Percentiles rank a stretch among this genome's conserved stretches.
Evolutionary conservation across 805 yeast genomes (phyloP).

Genomic region (Ogataea methylovora): DNA sequence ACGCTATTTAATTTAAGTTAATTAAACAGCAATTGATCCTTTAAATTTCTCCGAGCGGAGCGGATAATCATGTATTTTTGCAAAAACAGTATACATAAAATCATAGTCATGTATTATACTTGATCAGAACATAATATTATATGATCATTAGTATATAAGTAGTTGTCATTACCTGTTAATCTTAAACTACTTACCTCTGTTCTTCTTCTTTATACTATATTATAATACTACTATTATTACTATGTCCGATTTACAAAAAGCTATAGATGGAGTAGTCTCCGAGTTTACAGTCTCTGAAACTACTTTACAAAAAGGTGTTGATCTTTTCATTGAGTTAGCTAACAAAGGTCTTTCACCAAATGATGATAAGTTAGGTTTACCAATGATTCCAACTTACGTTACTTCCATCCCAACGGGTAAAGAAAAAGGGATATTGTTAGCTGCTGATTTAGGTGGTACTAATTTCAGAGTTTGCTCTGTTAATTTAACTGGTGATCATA

Average conservation of each 20-base stretch:
- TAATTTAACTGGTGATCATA: conserved; percentile 63
- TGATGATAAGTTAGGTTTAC: conserved; percentile 42
- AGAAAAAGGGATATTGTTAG: conserved; percentile 76
- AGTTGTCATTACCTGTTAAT: too few relatives aligned
- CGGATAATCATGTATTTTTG: too few relatives aligned
- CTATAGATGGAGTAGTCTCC: conserved; percentile 12
- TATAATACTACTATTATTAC: neutral
- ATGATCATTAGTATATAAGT: too few relatives aligned
- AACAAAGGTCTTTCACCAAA: conserved; percentile 47
- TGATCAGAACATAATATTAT: too few relatives aligned
- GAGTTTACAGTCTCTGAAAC: conserved; percentile 20
- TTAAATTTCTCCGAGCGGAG: too few relatives aligned
- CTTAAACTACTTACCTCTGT: too few relatives aligned
- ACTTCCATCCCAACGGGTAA: conserved; percentile 79
- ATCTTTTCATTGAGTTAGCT: conserved; percentile 53
- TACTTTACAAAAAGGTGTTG: conserved; percentile 38
- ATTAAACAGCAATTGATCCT: too few relatives aligned
- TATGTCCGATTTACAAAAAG: conserved; percentile 1
- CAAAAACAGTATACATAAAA: too few relatives aligned
- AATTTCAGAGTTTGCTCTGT: conserved; percentile 94
- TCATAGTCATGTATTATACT: too few relatives aligned
- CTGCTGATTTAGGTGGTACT: conserved; percentile 95
- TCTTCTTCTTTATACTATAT: neutral
- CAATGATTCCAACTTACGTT: conserved; percentile 92
- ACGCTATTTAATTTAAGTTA: too few relatives aligned